These are phyloP conservation scores for Cutaneotrichosporon sp. DNA, from an alignment of 1,284 basidiomycete species.

Conservation along the genomic window DNA sequence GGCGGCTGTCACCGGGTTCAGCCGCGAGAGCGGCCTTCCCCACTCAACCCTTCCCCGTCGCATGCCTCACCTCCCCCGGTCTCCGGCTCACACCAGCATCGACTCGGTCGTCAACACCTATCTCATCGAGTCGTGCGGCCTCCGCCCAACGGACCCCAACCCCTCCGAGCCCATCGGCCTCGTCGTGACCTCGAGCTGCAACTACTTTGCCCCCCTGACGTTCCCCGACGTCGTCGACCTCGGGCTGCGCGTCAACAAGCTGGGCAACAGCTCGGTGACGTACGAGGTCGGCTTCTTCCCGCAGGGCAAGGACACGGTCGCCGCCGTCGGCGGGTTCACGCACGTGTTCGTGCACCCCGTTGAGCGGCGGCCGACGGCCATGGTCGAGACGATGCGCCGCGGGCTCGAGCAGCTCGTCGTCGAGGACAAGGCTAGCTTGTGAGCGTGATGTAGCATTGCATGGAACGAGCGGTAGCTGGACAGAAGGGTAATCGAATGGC, in stretches of 20 bases:
- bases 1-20: too few species aligned
- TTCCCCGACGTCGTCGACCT: conserved; percentile 25
- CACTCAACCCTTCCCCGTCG: conserved; percentile 8
- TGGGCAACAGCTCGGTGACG: conserved; percentile 23
- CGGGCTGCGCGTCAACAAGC: conserved; percentile 23
- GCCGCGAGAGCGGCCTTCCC: too few species aligned
- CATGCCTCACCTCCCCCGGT: not conserved
- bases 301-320: conserved; percentile 7
- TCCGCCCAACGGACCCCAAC: conserved; percentile 16
- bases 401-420: conserved; percentile 14
- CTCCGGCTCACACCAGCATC: conserved; percentile 18
- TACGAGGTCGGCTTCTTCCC: conserved; percentile 25
- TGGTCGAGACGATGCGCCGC: conserved; percentile 17
- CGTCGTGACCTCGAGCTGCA: conserved; percentile 21
- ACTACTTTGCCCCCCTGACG: conserved; percentile 23
- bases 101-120: conserved; percentile 26
- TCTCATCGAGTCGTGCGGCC: conserved; percentile 23
- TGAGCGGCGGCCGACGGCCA: conserved; percentile 18
- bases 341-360: conserved; percentile 26
- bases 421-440: conserved; percentile 4
- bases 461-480: too few species aligned
- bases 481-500: too few species aligned
- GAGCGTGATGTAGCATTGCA: too few species aligned
- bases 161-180: conserved; percentile 23
- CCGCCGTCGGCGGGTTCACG: conserved; percentile 25